Evolutionary conservation across 2,329 filamentous ascomycete species (phyloP).

Genomic region (Rutstroemia sp.): DNA sequence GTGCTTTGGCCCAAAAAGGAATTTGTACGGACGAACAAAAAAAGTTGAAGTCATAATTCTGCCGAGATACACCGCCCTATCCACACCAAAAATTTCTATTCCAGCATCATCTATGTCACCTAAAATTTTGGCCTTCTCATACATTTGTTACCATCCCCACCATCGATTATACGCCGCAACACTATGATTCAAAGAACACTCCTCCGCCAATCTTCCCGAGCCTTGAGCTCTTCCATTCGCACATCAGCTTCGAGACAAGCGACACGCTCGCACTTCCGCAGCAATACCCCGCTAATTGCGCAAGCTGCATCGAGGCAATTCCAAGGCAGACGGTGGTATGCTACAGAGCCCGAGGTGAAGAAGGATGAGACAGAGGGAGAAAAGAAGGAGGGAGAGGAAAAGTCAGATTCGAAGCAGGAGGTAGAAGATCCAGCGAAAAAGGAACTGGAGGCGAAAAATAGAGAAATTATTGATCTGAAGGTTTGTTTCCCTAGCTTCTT

Average conservation of each 20-base stretch:
- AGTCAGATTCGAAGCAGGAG: slow-evolving; percentile 31
- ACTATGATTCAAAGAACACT: slow-evolving; percentile 44
- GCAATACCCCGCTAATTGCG: slow-evolving; percentile 5
- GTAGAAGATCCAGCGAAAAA: slow-evolving; percentile 48
- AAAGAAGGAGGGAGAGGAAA: slow-evolving; percentile 30
- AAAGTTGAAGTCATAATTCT: not conserved
- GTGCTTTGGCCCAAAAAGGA: not conserved
- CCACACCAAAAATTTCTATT: slow-evolving; percentile 10
- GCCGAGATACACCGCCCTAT: not conserved
- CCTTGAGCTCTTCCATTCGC: slow-evolving; percentile 30
- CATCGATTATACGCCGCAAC: slow-evolving; percentile 16
- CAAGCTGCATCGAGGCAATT: slow-evolving; percentile 6
- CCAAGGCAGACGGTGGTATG: slow-evolving; percentile 25
- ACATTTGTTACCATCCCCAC: not conserved
- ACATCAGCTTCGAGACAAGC: slow-evolving; percentile 19
- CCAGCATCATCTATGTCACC: slow-evolving; percentile 12
- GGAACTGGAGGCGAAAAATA: slow-evolving; percentile 65
- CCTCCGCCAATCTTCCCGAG: slow-evolving; percentile 38
- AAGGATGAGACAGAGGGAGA: slow-evolving; percentile 34
- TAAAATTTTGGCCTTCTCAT: not conserved
- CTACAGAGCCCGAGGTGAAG: slow-evolving; percentile 37
- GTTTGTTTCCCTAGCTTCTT: slow-evolving; percentile 41
- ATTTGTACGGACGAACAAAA: not conserved
- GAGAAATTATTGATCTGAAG: slow-evolving; percentile 76
- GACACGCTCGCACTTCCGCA: slow-evolving; percentile 14